Evolutionary conservation across 2,329 filamentous ascomycete species (phyloP).

Genomic region (Dryadomyces sulphureus): DNA sequence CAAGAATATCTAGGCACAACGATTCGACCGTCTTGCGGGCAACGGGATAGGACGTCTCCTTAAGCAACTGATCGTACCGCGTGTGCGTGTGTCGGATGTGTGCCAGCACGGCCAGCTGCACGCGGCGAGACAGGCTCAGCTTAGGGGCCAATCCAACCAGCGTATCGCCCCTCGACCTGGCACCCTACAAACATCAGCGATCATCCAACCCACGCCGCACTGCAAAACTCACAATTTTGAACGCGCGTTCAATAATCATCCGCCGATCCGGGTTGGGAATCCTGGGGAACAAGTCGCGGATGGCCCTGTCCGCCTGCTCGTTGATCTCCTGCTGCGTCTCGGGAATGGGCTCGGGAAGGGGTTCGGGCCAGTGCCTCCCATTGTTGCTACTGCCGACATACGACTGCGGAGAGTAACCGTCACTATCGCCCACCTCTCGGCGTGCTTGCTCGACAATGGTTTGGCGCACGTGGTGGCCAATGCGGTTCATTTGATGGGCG

Average conservation of each 20-base stretch:
- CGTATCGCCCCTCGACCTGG: constrained; percentile 33
- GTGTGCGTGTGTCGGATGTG: constrained; percentile 55
- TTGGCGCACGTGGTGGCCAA: constrained; percentile 45
- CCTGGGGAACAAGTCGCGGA: constrained; percentile 49
- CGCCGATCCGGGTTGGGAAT: constrained; percentile 51
- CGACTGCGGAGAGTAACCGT: constrained; percentile 10
- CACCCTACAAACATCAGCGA: constrained; percentile 23
- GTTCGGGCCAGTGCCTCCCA: constrained; percentile 7
- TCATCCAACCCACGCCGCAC: neutral
- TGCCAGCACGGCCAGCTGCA: constrained; percentile 50
- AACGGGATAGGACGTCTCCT: constrained; percentile 41
- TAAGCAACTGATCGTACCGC: constrained; percentile 46
- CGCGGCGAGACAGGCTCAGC: constrained; percentile 43
- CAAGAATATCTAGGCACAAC: constrained; percentile 47
- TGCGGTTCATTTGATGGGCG: constrained; percentile 39
- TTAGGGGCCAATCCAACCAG: constrained; percentile 42
- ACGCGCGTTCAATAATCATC: constrained; percentile 47
- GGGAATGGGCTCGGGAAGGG: constrained; percentile 42
- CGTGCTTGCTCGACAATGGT: constrained; percentile 43
- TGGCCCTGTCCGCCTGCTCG: constrained; percentile 43
- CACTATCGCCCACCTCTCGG: constrained; percentile 14
- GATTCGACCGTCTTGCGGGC: constrained; percentile 46
- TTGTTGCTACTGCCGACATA: neutral
- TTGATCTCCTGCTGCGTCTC: constrained; percentile 44
- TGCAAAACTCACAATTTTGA: constrained; percentile 38